Evolutionary conservation across 2,329 filamentous ascomycete genomes (phyloP).

Genomic region (Exophiala spinifera): DNA sequence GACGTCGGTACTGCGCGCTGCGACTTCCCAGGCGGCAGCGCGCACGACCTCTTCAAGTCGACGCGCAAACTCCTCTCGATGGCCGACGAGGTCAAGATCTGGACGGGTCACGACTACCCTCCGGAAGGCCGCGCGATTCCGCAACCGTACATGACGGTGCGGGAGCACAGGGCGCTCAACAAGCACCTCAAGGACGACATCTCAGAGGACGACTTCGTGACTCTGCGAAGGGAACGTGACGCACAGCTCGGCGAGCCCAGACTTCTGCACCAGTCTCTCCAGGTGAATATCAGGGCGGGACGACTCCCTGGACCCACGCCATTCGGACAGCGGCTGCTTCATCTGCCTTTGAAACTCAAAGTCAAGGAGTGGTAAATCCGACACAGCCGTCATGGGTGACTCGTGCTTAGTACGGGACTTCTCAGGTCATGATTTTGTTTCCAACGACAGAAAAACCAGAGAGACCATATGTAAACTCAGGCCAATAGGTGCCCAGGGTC

Average conservation of each 20-base stretch:
- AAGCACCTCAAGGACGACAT: constrained; percentile 48
- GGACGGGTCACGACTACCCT: constrained; percentile 57
- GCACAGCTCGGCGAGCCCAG: constrained; percentile 43
- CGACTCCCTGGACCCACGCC: constrained; percentile 37
- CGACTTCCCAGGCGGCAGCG: constrained; percentile 55
- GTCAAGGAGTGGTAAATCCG: neutral
- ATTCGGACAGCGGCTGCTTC: constrained; percentile 32
- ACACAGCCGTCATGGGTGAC: too few relatives aligned
- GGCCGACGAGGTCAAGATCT: constrained; percentile 47
- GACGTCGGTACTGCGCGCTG: constrained; percentile 54
- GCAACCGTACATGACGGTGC: constrained; percentile 45
- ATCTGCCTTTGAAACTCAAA: constrained; percentile 33
- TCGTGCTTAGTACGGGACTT: too few relatives aligned
- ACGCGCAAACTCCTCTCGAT: constrained; percentile 43
- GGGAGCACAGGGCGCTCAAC: constrained; percentile 47
- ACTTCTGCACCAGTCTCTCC: constrained; percentile 51
- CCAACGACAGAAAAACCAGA: too few relatives aligned
- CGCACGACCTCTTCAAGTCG: constrained; percentile 45
- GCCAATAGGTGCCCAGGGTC: too few relatives aligned
- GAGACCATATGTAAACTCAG: too few relatives aligned
- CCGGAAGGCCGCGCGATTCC: constrained; percentile 37
- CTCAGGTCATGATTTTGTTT: too few relatives aligned
- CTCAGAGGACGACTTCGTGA: constrained; percentile 46
- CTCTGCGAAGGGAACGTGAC: constrained; percentile 46
- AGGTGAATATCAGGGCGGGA: constrained; percentile 54